phyloP scores from a whole-genome alignment of 1,284 basidiomycete genomes.

The Cryptococcus sp. region DNA sequence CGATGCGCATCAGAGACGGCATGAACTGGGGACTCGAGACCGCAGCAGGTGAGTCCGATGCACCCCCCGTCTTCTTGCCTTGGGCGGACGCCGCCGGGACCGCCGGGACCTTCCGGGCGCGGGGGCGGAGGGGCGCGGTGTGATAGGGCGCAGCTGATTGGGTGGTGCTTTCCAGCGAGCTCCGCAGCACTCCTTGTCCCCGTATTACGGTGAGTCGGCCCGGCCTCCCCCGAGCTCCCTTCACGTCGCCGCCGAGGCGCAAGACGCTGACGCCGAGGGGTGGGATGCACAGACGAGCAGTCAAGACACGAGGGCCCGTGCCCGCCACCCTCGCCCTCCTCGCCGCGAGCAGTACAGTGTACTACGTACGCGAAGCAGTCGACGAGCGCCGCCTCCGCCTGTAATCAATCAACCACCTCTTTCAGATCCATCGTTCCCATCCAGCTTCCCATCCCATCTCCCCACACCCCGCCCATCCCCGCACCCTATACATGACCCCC shows the following conservation, averaged over 20 bases:
- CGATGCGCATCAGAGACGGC: conserved; percentile 38
- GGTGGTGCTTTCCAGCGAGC: conserved; percentile 1
- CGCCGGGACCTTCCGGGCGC: too few species aligned
- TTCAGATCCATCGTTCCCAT: too few species aligned
- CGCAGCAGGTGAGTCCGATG: conserved; percentile 24
- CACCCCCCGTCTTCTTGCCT: too few species aligned
- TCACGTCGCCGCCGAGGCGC: neutral
- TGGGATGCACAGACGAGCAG: conserved; percentile 22
- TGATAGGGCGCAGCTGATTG: neutral
- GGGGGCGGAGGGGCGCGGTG: neutral
- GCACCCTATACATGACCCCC: too few species aligned
- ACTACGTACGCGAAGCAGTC: conserved; percentile 24
- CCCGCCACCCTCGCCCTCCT: conserved; percentile 25
- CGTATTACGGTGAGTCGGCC: conserved; percentile 7
- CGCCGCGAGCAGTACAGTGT: conserved; percentile 30
- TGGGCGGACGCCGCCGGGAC: too few species aligned
- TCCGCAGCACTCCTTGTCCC: conserved; percentile 11
- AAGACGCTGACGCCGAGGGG: neutral
- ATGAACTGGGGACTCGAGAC: conserved; percentile 34
- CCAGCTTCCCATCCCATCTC: too few species aligned
- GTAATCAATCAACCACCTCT: too few species aligned
- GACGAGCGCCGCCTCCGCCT: neutral
- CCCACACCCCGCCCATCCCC: too few species aligned
- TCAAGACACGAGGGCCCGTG: conserved; percentile 25
- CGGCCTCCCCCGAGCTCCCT: neutral